phyloP scores from a whole-genome alignment of 352 stramenopile species.

The Phytophthora meadii region DNA sequence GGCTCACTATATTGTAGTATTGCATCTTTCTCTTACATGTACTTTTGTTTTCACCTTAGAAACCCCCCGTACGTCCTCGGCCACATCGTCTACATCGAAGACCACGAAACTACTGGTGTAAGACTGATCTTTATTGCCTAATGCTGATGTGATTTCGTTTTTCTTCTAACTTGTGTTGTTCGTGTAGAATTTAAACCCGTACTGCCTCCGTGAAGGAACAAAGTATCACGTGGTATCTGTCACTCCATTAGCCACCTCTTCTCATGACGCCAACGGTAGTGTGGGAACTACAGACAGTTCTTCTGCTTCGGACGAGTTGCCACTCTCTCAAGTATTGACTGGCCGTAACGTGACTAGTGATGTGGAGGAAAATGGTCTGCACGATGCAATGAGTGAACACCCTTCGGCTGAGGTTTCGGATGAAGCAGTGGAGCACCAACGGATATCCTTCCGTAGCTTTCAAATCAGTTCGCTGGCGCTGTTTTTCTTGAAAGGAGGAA shows the following conservation, averaged over 20 bases:
- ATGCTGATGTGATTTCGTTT: background rate
- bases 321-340: slow-evolving; percentile 69
- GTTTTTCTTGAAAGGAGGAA: slow-evolving; percentile 81
- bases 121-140: slow-evolving; percentile 1
- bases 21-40: background rate
- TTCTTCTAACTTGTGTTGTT: slow-evolving; percentile 4
- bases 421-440: slow-evolving; percentile 52
- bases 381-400: slow-evolving; percentile 31
- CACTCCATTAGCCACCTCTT: slow-evolving; percentile 61
- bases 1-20: background rate
- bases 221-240: slow-evolving; percentile 81
- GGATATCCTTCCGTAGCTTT: slow-evolving; percentile 84
- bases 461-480: slow-evolving; percentile 83
- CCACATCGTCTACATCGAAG: slow-evolving; percentile 85
- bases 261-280: slow-evolving; percentile 42
- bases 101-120: slow-evolving; percentile 69
- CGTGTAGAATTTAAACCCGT: slow-evolving; percentile 62
- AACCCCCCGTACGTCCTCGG: slow-evolving; percentile 83
- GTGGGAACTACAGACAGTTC: slow-evolving; percentile 31
- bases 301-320: slow-evolving; percentile 59
- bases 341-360: slow-evolving; percentile 46
- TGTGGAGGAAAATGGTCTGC: slow-evolving; percentile 36
- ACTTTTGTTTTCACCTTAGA: slow-evolving; percentile 23
- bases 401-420: slow-evolving; percentile 13
- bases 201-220: slow-evolving; percentile 71